phyloP scores from a whole-genome alignment of 164 flowering plant species.

The Liquidambar formosana region DNA sequence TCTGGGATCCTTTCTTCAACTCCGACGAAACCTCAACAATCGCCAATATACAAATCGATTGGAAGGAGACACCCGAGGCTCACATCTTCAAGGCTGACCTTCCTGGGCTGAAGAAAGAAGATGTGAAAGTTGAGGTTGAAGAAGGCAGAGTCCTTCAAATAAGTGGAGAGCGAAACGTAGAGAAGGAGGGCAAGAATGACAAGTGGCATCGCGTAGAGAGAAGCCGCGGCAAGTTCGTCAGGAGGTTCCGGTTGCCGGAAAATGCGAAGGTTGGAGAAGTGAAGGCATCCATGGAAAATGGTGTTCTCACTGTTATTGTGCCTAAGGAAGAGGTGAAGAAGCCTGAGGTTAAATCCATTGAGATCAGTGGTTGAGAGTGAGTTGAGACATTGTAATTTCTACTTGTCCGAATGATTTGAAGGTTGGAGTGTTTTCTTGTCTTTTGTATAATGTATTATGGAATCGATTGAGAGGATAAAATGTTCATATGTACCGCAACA shows the following conservation, averaged over 20 bases:
- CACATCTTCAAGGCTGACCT: conserved; percentile 17
- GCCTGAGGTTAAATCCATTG: no score
- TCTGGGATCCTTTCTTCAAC: conserved; percentile 16
- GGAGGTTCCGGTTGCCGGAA: conserved; percentile 6
- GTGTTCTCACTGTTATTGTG: neutral
- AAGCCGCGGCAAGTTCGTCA: neutral
- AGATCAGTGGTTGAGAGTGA: no score
- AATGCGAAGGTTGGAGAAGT: neutral
- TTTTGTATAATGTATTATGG: no score
- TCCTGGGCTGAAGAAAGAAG: neutral
- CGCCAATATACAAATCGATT: conserved; percentile 11
- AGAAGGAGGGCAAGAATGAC: conserved; percentile 15
- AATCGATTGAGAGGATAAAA: no score
- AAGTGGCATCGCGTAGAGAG: conserved; percentile 28
- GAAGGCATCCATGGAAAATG: conserved; percentile 5
- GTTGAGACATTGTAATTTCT: no score
- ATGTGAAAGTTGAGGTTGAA: neutral
- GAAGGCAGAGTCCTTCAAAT: conserved; percentile 19
- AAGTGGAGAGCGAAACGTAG: conserved; percentile 20
- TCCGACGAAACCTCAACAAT: conserved; percentile 10
- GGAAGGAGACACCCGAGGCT: conserved; percentile 18
- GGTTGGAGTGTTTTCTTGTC: no score
- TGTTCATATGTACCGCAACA: no score
- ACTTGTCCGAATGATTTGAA: no score
- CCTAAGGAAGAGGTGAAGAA: neutral